Conservation (phyloP, 371 early-diverging fungal genomes). For the Circinella umbellata region DNA sequence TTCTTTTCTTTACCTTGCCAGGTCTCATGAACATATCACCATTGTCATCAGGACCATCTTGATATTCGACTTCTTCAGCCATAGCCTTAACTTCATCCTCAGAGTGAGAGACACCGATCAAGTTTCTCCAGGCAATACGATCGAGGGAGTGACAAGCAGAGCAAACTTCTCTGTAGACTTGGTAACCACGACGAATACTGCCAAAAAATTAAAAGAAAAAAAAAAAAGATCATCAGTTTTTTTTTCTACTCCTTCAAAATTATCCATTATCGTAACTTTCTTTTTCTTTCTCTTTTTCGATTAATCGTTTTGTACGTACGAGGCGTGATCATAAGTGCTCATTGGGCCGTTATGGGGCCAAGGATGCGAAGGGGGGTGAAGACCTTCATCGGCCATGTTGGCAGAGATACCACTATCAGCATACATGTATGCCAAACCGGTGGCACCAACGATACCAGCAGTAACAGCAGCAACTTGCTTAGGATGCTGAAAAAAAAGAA, state of each 20-base stretch:
- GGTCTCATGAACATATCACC: slow-evolving; percentile 96
- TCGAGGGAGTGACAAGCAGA: slow-evolving; percentile 97
- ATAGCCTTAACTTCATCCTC: slow-evolving; percentile 92
- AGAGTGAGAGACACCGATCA: slow-evolving; percentile 92
- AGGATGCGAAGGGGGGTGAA: slow-evolving; percentile 89
- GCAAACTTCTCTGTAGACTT: slow-evolving; percentile 98
- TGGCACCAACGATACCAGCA: slow-evolving; percentile 61
- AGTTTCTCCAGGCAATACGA: slow-evolving; percentile 92
- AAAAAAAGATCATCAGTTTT: slow-evolving; percentile 2
- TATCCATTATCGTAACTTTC: background rate
- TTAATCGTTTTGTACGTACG: slow-evolving; percentile 59
- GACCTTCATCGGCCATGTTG: slow-evolving; percentile 87
- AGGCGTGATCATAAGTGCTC: slow-evolving; percentile 92
- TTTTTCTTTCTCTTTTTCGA: background rate
- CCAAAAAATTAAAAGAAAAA: no score
- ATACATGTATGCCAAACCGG: slow-evolving; percentile 60
- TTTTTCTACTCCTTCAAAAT: background rate
- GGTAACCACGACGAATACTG: slow-evolving; percentile 97
- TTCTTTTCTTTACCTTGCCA: slow-evolving; percentile 73
- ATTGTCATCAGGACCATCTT: slow-evolving; percentile 93
- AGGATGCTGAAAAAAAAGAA: slow-evolving; percentile 32
- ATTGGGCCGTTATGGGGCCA: slow-evolving; percentile 86
- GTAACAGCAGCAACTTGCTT: slow-evolving; percentile 57
- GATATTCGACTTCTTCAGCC: slow-evolving; percentile 92
- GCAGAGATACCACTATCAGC: slow-evolving; percentile 61